phyloP scores from a whole-genome alignment of 164 flowering plant genomes.

The Santalum album region DNA sequence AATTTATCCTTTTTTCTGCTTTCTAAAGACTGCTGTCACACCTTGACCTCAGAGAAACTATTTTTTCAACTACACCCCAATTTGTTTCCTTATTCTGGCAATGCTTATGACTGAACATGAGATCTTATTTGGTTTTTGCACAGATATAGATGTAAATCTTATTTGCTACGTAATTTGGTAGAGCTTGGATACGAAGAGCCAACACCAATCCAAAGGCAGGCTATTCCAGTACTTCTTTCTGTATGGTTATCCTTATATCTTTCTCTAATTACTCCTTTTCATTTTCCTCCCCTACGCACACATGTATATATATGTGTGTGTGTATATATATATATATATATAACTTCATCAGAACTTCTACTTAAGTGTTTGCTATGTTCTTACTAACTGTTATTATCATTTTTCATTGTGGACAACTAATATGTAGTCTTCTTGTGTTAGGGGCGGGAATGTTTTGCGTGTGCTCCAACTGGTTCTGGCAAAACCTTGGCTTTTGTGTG shows the following conservation, averaged over 20 bases:
- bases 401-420: not conserved
- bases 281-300: too few species aligned
- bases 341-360: not conserved
- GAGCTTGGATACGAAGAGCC: slow-evolving; percentile 87
- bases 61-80: too few species aligned
- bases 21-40: too few species aligned
- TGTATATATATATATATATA: too few species aligned
- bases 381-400: not conserved
- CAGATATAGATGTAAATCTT: slow-evolving; percentile 62
- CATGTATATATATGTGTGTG: too few species aligned
- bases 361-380: not conserved
- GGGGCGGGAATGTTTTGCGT: slow-evolving; percentile 96
- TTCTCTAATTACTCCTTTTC: slow-evolving; percentile 5
- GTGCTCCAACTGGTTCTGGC: slow-evolving; percentile 98
- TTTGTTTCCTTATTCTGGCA: not conserved
- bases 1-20: too few species aligned
- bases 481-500: slow-evolving; percentile 86
- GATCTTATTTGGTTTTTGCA: slow-evolving; percentile 6
- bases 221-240: slow-evolving; percentile 89
- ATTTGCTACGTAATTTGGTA: slow-evolving; percentile 50
- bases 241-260: slow-evolving; percentile 49
- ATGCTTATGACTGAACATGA: not conserved
- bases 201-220: slow-evolving; percentile 99
- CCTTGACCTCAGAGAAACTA: too few species aligned
- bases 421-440: slow-evolving; percentile 13